Base-by-base conservation (phyloP, 257 asterid genomes). In the Solanum arcanum region DNA sequence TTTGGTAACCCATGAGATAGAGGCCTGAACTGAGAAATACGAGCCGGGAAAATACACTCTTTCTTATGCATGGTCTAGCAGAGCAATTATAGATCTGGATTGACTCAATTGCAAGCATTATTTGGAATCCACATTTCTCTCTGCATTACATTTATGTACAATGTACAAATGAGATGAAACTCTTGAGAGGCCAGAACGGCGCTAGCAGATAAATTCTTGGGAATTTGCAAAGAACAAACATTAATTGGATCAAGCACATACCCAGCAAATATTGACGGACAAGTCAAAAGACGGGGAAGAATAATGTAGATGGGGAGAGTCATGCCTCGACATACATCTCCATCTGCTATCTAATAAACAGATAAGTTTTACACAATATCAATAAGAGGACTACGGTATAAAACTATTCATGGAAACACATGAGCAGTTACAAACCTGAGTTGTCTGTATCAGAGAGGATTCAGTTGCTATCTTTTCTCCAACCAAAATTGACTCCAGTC, bases 191-290 rank as follows among this genome's bases (percentile, higher is more conserved):
- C 68, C 66, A 78, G 23, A 29, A 78, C 5, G 27, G 66, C 25
- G 1, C 84, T 16, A 46, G 64, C 42, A 46, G 42, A 78, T 33
- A 46, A 46, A 76, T 42, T 78, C 12, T 47, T 47, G 27, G 25
- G 60, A 35, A 60, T 76, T 68, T 86, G 29, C 84, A 86, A 86
- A 88, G 70, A 78, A 78, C 66, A 78, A 78, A 27, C 42, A 27
- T 27, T n/a, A 15, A 15, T 25, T 68, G 46, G 86, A 86, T 86
- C 49, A 80, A 86, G 74, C 74, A 88, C 93, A 52, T 89, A 95
- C 98, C 98, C 98, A 35, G 97, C 97, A 89, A 94, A 94, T 90
- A 91, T 87, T 86, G 98, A 94, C 31, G 96, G 97, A 87, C 98
- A 95, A 86, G 98, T 94, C 93, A 94, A 88, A 81, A 95, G 97